These are phyloP conservation scores for Amborella trichopoda DNA, from an alignment of 164 flowering plant genomes.

Conservation along the genomic window DNA sequence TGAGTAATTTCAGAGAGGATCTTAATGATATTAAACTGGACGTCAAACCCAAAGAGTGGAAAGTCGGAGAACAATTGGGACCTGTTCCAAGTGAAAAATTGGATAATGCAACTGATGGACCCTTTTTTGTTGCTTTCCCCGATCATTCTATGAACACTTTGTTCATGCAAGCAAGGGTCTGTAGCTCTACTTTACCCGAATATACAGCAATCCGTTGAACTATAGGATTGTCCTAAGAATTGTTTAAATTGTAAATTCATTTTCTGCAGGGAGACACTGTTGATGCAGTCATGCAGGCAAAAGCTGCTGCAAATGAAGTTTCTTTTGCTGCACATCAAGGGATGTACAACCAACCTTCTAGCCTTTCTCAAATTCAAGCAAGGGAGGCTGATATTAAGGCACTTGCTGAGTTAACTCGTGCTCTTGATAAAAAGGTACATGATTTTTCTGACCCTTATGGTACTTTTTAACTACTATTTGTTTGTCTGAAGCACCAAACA, in stretches of 20 bases:
- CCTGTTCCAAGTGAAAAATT: slow-evolving; percentile 15
- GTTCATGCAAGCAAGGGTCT: slow-evolving; percentile 35
- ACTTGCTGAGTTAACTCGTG: slow-evolving; percentile 43
- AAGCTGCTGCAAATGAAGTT: slow-evolving; percentile 27
- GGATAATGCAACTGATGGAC: slow-evolving; percentile 17
- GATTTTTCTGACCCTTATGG: no score
- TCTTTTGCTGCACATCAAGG: slow-evolving; percentile 21
- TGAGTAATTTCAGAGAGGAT: slow-evolving; percentile 26
- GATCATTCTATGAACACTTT: slow-evolving; percentile 21
- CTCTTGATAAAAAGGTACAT: slow-evolving; percentile 58
- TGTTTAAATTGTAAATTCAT: neutral
- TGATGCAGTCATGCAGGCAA: slow-evolving; percentile 25
- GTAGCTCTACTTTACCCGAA: no score
- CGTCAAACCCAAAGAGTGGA: slow-evolving; percentile 19
- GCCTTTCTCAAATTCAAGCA: slow-evolving; percentile 38
- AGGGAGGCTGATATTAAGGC: slow-evolving; percentile 62
- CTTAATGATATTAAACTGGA: slow-evolving; percentile 24
- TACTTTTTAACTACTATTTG: no score
- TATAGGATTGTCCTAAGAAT: no score
- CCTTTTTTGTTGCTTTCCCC: slow-evolving; percentile 18
- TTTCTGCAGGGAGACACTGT: slow-evolving; percentile 24
- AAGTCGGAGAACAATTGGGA: slow-evolving; percentile 13
- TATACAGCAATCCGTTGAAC: no score
- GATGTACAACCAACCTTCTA: slow-evolving; percentile 23
- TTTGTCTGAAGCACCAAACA: no score